phyloP scores from a whole-genome alignment of 352 stramenopile genomes.

The Phytophthora crassamura region DNA sequence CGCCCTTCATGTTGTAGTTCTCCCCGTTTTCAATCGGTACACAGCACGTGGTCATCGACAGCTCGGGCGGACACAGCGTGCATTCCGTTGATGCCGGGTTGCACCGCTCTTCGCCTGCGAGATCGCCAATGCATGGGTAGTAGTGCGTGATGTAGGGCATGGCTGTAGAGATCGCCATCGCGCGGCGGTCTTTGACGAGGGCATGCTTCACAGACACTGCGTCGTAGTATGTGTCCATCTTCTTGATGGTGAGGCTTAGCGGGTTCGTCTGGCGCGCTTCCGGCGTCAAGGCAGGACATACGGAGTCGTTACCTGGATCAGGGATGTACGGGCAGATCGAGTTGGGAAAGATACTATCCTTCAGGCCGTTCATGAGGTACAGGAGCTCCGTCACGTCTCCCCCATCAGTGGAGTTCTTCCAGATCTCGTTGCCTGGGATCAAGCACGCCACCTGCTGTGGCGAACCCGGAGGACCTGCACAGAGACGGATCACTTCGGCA shows the following conservation, averaged over 20 bases:
- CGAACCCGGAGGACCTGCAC: constrained; percentile 49
- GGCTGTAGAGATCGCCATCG: constrained; percentile 63
- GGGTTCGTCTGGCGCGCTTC: constrained; percentile 57
- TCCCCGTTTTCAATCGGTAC: constrained; percentile 46
- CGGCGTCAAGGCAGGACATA: constrained; percentile 46
- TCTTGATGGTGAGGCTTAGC: constrained; percentile 50
- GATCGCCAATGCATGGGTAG: constrained; percentile 63
- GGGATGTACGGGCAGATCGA: constrained; percentile 57
- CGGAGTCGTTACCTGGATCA: constrained; percentile 52
- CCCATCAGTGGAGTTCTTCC: constrained; percentile 73
- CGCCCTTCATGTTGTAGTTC: constrained; percentile 75
- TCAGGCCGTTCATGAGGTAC: constrained; percentile 61
- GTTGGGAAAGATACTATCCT: constrained; percentile 59
- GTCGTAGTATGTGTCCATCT: constrained; percentile 63
- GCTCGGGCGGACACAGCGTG: constrained; percentile 57
- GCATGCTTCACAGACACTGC: constrained; percentile 44
- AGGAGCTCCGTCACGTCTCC: constrained; percentile 55
- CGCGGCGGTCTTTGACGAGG: no score
- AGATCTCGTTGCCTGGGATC: constrained; percentile 66
- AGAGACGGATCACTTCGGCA: constrained; percentile 65
- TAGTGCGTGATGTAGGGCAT: constrained; percentile 71
- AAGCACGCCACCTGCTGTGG: constrained; percentile 68
- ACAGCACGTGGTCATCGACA: constrained; percentile 64
- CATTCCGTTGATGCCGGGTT: constrained; percentile 54
- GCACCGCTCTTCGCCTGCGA: constrained; percentile 57